Evolutionary conservation across 2,329 filamentous ascomycete genomes (phyloP).

Genomic region (Ceratocystis harringtonii): DNA sequence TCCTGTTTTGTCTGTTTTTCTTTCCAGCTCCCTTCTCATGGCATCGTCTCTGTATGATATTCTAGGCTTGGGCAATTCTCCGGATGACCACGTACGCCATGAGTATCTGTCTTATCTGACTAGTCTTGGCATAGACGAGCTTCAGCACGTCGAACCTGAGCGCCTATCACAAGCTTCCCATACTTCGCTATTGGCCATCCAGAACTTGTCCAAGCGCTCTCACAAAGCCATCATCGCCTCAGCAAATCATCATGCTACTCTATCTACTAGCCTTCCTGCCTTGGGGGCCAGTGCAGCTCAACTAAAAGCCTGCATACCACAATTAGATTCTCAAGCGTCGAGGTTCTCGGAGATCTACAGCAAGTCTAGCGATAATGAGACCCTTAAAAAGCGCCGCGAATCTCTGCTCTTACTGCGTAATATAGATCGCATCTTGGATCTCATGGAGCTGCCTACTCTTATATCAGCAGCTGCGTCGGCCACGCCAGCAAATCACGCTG

Average conservation of each 20-base stretch:
- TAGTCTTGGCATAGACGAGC: slow-evolving; percentile 56
- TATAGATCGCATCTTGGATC: slow-evolving; percentile 75
- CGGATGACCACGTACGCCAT: slow-evolving; percentile 38
- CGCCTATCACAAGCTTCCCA: slow-evolving; percentile 69
- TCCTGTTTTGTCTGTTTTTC: no score
- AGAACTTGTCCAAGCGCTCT: slow-evolving; percentile 77
- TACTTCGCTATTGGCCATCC: slow-evolving; percentile 65
- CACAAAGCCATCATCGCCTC: slow-evolving; percentile 74
- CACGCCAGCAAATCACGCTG: slow-evolving; percentile 61
- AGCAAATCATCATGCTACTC: slow-evolving; percentile 57
- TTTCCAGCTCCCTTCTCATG: slow-evolving; percentile 20
- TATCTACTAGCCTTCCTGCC: slow-evolving; percentile 55
- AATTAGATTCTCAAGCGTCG: slow-evolving; percentile 63
- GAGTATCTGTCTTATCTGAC: slow-evolving; percentile 66
- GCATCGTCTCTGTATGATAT: slow-evolving; percentile 27
- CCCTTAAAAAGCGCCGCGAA: slow-evolving; percentile 60
- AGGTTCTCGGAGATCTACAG: slow-evolving; percentile 72
- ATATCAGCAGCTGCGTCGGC: slow-evolving; percentile 63
- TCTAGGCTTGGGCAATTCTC: slow-evolving; percentile 23
- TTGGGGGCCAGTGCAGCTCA: slow-evolving; percentile 51
- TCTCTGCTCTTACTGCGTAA: slow-evolving; percentile 73
- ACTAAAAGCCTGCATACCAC: slow-evolving; percentile 58
- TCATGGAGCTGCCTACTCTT: slow-evolving; percentile 76
- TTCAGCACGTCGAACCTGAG: slow-evolving; percentile 62
- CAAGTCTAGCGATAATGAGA: slow-evolving; percentile 41